Percentiles rank a stretch among this genome's conserved stretches.
phyloP scores from a whole-genome alignment of 176 grass and related monocot species.

The Urochloa ruziziensis region DNA sequence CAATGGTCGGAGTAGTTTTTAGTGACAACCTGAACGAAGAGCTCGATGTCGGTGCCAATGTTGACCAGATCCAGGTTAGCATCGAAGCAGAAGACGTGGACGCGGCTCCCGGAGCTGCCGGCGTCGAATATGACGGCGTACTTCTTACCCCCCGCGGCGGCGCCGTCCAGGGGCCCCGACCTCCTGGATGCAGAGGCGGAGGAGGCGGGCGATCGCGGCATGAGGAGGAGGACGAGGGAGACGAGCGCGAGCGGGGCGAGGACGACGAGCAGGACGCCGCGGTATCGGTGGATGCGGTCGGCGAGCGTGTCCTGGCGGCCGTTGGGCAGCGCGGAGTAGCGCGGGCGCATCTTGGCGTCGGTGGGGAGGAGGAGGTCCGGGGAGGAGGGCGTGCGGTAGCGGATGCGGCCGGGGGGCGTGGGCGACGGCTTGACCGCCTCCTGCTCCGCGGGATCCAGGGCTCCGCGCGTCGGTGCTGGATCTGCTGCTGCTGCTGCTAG shows the following conservation, averaged over 20 bases:
- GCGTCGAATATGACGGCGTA: slow-evolving; percentile 95
- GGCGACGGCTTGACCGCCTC: slow-evolving; percentile 56
- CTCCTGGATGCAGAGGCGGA: not conserved
- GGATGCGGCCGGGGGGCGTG: slow-evolving; percentile 55
- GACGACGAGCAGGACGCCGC: slow-evolving; percentile 69
- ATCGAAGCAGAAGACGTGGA: slow-evolving; percentile 96
- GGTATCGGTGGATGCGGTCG: slow-evolving; percentile 72
- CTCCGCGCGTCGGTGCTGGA: slow-evolving; percentile 28
- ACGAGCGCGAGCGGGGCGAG: slow-evolving; percentile 68
- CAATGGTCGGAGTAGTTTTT: not conserved
- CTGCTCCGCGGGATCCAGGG: slow-evolving; percentile 61
- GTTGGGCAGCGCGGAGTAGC: slow-evolving; percentile 40
- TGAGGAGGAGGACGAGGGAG: slow-evolving; percentile 72
- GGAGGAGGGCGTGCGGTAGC: slow-evolving; percentile 71
- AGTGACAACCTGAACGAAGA: slow-evolving; percentile 95
- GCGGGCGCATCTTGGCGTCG: slow-evolving; percentile 57
- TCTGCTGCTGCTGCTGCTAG: slow-evolving; percentile 19
- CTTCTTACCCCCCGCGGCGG: slow-evolving; percentile 28
- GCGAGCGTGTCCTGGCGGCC: slow-evolving; percentile 46
- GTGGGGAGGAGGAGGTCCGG: slow-evolving; percentile 46
- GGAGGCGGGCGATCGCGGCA: slow-evolving; percentile 43
- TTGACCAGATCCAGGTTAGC: slow-evolving; percentile 69
- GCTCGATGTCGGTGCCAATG: slow-evolving; percentile 84
- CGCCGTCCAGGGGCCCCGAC: not conserved
- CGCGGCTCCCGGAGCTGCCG: slow-evolving; percentile 95